These are phyloP conservation scores for Microsporum canis DNA, from an alignment of 2,329 filamentous ascomycete genomes.

Conservation along the genomic window DNA sequence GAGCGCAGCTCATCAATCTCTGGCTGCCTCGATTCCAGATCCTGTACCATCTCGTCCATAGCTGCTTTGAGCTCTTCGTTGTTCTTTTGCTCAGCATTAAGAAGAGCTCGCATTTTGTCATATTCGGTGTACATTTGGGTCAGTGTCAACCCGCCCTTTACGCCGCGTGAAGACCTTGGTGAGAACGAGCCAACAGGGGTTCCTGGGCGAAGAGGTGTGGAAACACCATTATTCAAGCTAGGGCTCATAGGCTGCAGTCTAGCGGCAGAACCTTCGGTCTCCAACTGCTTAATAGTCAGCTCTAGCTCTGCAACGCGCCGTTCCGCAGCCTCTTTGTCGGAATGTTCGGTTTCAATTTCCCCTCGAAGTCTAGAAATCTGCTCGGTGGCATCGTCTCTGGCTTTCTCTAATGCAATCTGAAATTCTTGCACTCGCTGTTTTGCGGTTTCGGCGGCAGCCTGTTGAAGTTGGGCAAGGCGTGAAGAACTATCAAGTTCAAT, in stretches of 20 bases:
- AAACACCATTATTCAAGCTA: conserved; percentile 40
- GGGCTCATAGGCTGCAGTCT: conserved; percentile 43
- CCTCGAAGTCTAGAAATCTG: conserved; percentile 44
- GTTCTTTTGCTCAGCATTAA: conserved; percentile 62
- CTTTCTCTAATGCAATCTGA: conserved; percentile 44
- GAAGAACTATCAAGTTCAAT: conserved; percentile 73
- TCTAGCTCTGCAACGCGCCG: conserved; percentile 55
- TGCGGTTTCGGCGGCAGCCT: conserved; percentile 48
- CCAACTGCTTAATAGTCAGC: conserved; percentile 48
- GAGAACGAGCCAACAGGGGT: conserved; percentile 43
- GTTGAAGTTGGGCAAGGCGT: conserved; percentile 63
- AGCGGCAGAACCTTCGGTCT: conserved; percentile 40
- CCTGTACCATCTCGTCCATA: conserved; percentile 73
- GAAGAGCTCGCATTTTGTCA: conserved; percentile 51
- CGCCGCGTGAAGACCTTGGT: conserved; percentile 40
- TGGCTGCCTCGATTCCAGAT: conserved; percentile 74
- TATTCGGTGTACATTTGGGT: conserved; percentile 56
- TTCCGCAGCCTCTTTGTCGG: conserved; percentile 52
- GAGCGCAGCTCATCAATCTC: conserved; percentile 76
- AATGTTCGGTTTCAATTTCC: conserved; percentile 45
- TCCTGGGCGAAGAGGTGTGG: conserved; percentile 40
- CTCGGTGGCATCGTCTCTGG: conserved; percentile 51
- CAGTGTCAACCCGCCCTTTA: conserved; percentile 45
- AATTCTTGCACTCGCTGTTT: conserved; percentile 50
- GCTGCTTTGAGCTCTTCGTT: conserved; percentile 64